Conservation (phyloP, 306 rosid genomes). For the Quercus ilex region DNA sequence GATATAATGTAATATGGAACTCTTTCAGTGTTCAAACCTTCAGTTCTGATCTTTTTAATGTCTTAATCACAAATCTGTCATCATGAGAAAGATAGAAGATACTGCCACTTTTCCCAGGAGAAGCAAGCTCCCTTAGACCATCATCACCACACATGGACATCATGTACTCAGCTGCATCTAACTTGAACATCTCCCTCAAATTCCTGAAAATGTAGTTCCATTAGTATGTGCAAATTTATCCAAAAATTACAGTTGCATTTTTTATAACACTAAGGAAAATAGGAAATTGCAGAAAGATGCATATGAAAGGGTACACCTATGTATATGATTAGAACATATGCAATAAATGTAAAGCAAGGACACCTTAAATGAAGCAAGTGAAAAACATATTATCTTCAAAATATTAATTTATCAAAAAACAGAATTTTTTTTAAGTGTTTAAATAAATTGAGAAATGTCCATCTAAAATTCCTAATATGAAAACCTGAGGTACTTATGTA, state of each 20-base stretch:
- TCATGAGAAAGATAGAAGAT: slow-evolving; percentile 93
- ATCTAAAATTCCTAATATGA: too few relatives aligned
- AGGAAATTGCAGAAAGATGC: neutral
- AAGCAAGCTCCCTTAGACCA: slow-evolving; percentile 84
- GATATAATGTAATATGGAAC: neutral
- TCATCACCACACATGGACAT: slow-evolving; percentile 94
- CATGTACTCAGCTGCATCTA: slow-evolving; percentile 98
- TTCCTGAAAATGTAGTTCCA: slow-evolving; percentile 57
- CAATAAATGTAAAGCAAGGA: neutral
- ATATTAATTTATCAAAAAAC: too few relatives aligned
- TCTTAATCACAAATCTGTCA: slow-evolving; percentile 93
- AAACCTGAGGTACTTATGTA: too few relatives aligned
- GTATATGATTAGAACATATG: neutral
- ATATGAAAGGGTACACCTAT: neutral
- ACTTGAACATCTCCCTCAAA: slow-evolving; percentile 97
- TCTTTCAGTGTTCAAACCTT: slow-evolving; percentile 61
- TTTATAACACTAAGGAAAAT: neutral
- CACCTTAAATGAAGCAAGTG: neutral
- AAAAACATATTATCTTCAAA: neutral
- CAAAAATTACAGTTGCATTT: neutral
- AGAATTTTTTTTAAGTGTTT: too few relatives aligned
- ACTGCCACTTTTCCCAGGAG: slow-evolving; percentile 99
- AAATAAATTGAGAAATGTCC: too few relatives aligned
- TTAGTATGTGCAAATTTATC: slow-evolving; percentile 12
- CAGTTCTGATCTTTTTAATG: slow-evolving; percentile 71